Percentiles rank a stretch among this genome's conserved stretches.
Evolutionary conservation across 305 asterid genomes (phyloP).

Genomic region (Nicotiana rustica): DNA sequence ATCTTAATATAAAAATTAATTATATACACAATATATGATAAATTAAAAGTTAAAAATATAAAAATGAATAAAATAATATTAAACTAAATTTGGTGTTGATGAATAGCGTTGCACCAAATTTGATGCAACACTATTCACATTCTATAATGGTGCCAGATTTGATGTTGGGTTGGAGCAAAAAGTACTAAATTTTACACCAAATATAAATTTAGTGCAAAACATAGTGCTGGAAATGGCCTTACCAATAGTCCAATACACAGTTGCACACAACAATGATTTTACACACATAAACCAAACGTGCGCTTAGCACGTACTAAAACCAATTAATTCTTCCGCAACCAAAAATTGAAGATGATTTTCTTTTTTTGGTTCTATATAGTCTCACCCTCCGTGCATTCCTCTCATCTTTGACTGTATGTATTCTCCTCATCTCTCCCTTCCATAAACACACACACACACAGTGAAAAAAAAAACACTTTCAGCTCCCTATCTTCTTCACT

Average conservation of each 20-base stretch:
- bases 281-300: conserved; percentile 45
- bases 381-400: conserved; percentile 55
- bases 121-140: too few relatives aligned
- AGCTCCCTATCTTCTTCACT: conserved; percentile 33
- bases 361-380: conserved; percentile 29
- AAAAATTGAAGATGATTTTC: conserved; percentile 20
- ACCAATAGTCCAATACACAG: neutral
- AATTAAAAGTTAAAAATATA: too few relatives aligned
- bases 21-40: too few relatives aligned
- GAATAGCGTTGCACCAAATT: too few relatives aligned
- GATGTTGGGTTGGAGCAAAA: too few relatives aligned
- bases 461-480: neutral
- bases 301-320: conserved; percentile 51
- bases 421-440: neutral
- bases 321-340: conserved; percentile 28
- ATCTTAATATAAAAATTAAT: too few relatives aligned
- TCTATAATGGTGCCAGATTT: too few relatives aligned
- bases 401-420: conserved; percentile 51
- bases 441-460: neutral
- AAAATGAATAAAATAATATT: too few relatives aligned
- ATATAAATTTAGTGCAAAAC: too few relatives aligned
- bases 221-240: too few relatives aligned
- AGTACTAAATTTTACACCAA: too few relatives aligned
- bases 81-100: too few relatives aligned
- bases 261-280: conserved; percentile 35